A percentile compares a stretch with the other conserved stretches of the same genome.
Conservation (phyloP, 345 rosid species). For the Eucalyptus grandis region DNA sequence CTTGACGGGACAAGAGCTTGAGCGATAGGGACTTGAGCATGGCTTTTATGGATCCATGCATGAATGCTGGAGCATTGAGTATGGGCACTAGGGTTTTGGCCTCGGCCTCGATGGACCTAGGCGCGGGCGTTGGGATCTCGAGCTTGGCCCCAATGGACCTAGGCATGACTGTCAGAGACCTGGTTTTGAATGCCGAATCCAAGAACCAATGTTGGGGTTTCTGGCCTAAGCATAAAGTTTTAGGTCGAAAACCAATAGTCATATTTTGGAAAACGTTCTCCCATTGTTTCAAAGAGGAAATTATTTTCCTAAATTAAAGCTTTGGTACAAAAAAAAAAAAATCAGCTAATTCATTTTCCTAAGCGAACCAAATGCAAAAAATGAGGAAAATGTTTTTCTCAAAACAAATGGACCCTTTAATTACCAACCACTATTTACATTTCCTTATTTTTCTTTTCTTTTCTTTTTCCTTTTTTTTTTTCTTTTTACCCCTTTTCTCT, state of each 20-base stretch:
- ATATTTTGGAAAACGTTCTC: neutral
- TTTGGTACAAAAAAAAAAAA: neutral
- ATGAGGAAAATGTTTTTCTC: neutral
- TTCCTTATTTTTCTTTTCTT: neutral
- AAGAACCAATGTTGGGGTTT: neutral
- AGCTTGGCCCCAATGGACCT: neutral
- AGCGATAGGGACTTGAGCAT: neutral
- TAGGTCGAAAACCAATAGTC: accelerated
- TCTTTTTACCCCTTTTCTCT: neutral
- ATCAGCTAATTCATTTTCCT: neutral
- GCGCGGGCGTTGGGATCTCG: accelerated
- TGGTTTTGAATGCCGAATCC: neutral
- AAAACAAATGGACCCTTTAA: no score
- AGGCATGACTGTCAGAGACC: neutral
- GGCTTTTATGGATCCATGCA: neutral
- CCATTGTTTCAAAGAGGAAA: neutral
- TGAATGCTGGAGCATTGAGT: neutral
- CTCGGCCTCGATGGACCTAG: neutral
- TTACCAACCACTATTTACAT: neutral
- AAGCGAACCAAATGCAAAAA: no score
- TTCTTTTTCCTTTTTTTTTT: no score
- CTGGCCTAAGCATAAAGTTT: neutral
- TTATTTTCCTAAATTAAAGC: neutral
- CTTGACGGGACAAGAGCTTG: neutral
- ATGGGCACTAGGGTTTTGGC: neutral